Evolutionary conservation across 2,329 filamentous ascomycete species (phyloP), one percentile per base, ranked within the genome.

Genomic region (Grosmannia penicillata): DNA sequence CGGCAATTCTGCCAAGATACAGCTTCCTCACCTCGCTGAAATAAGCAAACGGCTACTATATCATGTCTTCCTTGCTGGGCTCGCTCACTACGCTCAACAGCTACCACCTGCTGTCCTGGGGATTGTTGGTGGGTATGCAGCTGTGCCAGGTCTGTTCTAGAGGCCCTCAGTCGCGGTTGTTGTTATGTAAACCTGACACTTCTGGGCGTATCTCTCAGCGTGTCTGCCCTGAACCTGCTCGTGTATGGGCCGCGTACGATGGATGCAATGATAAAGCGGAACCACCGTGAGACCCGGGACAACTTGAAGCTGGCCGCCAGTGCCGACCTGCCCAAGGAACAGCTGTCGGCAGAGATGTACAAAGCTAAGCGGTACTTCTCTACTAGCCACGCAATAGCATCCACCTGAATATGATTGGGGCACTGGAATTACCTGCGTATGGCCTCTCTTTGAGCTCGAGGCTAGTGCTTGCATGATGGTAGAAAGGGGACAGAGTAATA

Each of bases 101-200:
- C 36, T 38, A 38, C 36, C 36, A 38, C 17, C 29, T 38, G 6
- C 15, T 38, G 8, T 31, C 36, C 15, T 38, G 36, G 36, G 36
- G 36, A 6, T 21, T 30, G 4, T 24, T 38, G 15, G 9, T 38
- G 17, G 36, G 36, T 23, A 38, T 23, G 11, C 36, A 38, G 24
- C 14, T 38, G 8, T 38, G 33, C 15, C 36, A 38, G 36, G 36
- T n/a, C n/a, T n/a, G n/a, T n/a, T n/a, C n/a, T n/a, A n/a, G n/a
- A n/a, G n/a, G n/a, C n/a, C n/a, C n/a, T n/a, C n/a, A n/a, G n/a
- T n/a, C n/a, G n/a, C n/a, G n/a, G n/a, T n/a, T n/a, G n/a, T n/a
- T n/a, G n/a, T n/a, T n/a, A n/a, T n/a, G n/a, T n/a, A n/a, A n/a
- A 38, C 18, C 15, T 19, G 8, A 14, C 17, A 10, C 18, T 38